Conservation (phyloP, 768 basidiomycete species). For the Auricularia heimuer region DNA sequence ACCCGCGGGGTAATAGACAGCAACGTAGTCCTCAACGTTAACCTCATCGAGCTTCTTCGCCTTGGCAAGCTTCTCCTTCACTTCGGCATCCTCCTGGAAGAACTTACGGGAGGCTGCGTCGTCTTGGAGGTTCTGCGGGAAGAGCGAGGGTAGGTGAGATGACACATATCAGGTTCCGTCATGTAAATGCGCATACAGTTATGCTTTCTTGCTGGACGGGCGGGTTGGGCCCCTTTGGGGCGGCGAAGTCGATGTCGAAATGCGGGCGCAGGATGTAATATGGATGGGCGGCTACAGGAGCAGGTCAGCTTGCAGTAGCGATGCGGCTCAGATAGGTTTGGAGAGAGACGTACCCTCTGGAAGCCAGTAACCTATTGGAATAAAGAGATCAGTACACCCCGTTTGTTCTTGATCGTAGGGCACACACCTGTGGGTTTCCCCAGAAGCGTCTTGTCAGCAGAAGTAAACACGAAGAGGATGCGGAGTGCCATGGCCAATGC, state of each 20-base stretch:
- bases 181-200: constrained; percentile 25
- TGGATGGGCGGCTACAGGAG: constrained; percentile 46
- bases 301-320: neutral
- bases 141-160: neutral
- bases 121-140: constrained; percentile 40
- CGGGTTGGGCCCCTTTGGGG: constrained; percentile 56
- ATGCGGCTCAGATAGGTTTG: neutral
- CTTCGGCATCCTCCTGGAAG: constrained; percentile 43
- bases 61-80: constrained; percentile 39
- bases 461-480: constrained; percentile 69
- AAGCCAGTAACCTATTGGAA: constrained; percentile 23
- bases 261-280: constrained; percentile 47
- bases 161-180: neutral
- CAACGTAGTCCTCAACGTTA: constrained; percentile 51
- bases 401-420: too few species aligned
- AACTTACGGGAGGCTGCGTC: constrained; percentile 44
- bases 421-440: constrained; percentile 12
- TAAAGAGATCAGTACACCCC: too few species aligned
- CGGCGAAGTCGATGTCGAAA: constrained; percentile 47
- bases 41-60: constrained; percentile 57
- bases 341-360: constrained; percentile 33
- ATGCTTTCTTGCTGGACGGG: constrained; percentile 54
- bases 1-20: constrained; percentile 68
- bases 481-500: neutral
- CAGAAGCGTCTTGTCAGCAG: constrained; percentile 43